Base-by-base conservation (phyloP, 2,329 filamentous ascomycete genomes). In the Phyllosticta paracitricarpa region DNA sequence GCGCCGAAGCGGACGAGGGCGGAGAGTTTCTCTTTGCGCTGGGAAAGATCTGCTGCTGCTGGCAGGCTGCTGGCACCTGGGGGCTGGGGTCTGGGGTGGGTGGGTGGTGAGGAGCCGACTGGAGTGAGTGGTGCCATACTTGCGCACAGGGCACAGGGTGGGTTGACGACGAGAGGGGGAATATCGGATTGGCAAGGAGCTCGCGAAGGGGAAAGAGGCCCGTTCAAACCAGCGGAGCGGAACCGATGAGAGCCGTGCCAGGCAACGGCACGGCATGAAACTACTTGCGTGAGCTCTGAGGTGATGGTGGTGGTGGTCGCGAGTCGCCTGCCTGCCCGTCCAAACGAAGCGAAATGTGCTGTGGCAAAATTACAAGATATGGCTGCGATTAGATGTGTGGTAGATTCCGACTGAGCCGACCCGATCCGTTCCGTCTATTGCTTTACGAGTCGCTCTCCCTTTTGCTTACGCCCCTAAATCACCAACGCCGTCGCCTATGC, bases 401-500 rank as follows among this genome's bases (percentile, higher is more conserved):
- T n/a, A 48, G 17, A 17, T 48, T 48, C 40, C 40, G 40, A 7
- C 40, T 48, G 40, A 19, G 1, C 40, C 40, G 40, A n/a, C 40
- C n/a, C 12, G 26, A 28, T 8, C 26, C 26, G 7, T 28, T n/a
- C 35, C n/a, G 6, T 17, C 35, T 17, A 40, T 40, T 2, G 10
- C 14, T 40, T 8, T 14, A 2, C 14, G 35, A 40, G 10, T 40
- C 40, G n/a, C 12, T 4, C 14, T 48, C 40, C 40, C n/a, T 48
- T 48, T 7, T 17, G 5, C 14, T 48, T 48, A 14, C 40, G 40
- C 40, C 40, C 40, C 22, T 22, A 59, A 61, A n/a, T 17, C 40
- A 14, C 8, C 30, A 59, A 61, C 59, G 59, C 59, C 59, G 55
- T 61, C 59, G 59, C 59, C 59, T 57, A 61, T 61, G 59, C 55